Evolutionary conservation across 2,329 filamentous ascomycete species (phyloP), one percentile per base, ranked within the genome.

Genomic region (Peltaster fructicola): DNA sequence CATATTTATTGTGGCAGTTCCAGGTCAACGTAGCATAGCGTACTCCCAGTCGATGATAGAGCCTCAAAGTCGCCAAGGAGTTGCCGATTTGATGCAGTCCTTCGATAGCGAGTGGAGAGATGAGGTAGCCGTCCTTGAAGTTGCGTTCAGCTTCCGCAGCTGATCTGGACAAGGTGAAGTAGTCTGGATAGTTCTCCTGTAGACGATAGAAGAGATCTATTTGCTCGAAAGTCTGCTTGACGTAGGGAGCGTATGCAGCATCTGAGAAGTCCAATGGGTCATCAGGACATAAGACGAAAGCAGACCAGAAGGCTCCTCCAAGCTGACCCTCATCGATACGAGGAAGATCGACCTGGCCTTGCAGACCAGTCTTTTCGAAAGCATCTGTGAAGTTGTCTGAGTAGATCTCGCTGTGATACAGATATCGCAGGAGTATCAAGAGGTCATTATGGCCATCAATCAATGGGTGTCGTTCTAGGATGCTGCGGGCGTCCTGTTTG

Each of bases 71-170:
- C 19, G 75, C 63, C 13, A 73, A 59, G 1, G 72, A 78, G 53
- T 93, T 92, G 30, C 81, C 84, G 38, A 95, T 90, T 42, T 92
- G 85, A 45, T 95, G 85, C 6, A 93, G 64, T 3, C 85, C 85
- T 53, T 92, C 82, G 25, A 90, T 69, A 3, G 74, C 79, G 4
- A 85, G 54, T 0, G 79, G 77, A 1, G 77, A 84, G 41, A 88
- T 76, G 24, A 90, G 58, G 35, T 49, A 54, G 12, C 51, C 49
- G 7, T 36, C 29, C 5, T 46, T 30, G 31, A 59, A 61, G 10
- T 69, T 68, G 2, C 59, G 45, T 17, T 72, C 44, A 3, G 77
- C 78, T 15, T 65, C 63, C 23, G 57, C 59, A 36, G 68, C 68
- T 40, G 72, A 65, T 1, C 53, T 52, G 1, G 64, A 56, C 0